phyloP scores from a whole-genome alignment of 305 asterid species.

The Salvia sclarea region DNA sequence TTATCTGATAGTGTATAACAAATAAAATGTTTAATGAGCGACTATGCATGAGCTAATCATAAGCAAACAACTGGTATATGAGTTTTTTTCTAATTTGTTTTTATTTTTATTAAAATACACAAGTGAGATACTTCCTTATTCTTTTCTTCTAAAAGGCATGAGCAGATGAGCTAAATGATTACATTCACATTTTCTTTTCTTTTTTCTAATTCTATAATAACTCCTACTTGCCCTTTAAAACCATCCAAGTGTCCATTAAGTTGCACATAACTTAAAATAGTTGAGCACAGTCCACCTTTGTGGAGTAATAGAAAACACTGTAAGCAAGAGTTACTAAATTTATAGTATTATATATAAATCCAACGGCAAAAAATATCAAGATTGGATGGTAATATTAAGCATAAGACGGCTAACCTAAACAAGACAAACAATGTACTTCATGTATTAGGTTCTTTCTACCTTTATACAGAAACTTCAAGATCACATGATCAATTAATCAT shows the following conservation, averaged over 20 bases:
- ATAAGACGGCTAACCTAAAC: slow-evolving; percentile 10
- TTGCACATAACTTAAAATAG: slow-evolving; percentile 7
- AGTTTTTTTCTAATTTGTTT: background rate
- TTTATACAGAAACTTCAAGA: background rate
- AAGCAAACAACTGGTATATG: background rate
- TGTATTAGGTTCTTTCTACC: slow-evolving; percentile 4
- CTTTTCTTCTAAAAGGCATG: slow-evolving; percentile 2
- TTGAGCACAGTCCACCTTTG: background rate
- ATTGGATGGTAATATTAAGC: too few species aligned
- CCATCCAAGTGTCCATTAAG: background rate
- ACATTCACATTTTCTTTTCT: background rate
- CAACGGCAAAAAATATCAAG: too few species aligned
- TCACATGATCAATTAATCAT: background rate
- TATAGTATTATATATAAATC: background rate
- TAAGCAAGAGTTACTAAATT: background rate
- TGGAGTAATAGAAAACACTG: background rate
- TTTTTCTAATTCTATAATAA: background rate
- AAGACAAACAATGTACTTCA: background rate
- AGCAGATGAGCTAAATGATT: background rate
- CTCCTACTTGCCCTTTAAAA: slow-evolving; percentile 2
- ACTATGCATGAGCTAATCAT: slow-evolving; percentile 18
- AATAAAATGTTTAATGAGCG: slow-evolving; percentile 25
- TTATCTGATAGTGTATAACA: background rate
- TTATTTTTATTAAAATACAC: background rate
- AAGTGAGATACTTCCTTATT: background rate